Conservation (phyloP, 2,329 filamentous ascomycete genomes). For the Cladosporium austrohemisphaericum region DNA sequence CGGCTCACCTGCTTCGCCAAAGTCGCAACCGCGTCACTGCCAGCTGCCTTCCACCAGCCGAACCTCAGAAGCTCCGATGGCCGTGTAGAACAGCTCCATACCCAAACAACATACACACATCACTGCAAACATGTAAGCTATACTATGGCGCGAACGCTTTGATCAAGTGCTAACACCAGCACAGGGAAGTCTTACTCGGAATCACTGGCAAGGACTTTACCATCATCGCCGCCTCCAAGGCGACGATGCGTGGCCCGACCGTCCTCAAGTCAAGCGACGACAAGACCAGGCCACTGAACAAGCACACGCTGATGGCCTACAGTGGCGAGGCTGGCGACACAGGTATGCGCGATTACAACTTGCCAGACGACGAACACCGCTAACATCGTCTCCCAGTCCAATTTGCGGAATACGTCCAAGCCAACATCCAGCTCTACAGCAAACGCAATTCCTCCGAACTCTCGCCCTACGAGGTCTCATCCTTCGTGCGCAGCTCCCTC, state of each 20-base stretch:
- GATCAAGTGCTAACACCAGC: not conserved
- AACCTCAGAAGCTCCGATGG: constrained; percentile 3
- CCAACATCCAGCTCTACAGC: constrained; percentile 94
- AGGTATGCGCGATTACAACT: constrained; percentile 49
- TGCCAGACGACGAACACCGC: not conserved
- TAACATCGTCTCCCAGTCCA: constrained; percentile 60
- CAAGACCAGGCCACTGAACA: constrained; percentile 90
- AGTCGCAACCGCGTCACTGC: constrained; percentile 13
- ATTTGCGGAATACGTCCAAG: constrained; percentile 99
- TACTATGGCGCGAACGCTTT: not conserved
- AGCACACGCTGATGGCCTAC: constrained; percentile 91
- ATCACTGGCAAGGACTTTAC: constrained; percentile 99
- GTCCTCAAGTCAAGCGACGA: constrained; percentile 94
- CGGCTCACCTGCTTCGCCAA: constrained; percentile 2
- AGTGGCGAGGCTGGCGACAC: constrained; percentile 96
- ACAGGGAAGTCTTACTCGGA: constrained; percentile 84
- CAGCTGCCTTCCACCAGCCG: constrained; percentile 3
- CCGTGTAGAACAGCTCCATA: constrained; percentile 3
- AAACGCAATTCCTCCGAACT: constrained; percentile 97
- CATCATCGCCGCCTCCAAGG: constrained; percentile 95
- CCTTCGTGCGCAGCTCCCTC: constrained; percentile 91
- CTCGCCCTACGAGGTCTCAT: constrained; percentile 79
- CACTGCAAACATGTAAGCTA: constrained; percentile 15
- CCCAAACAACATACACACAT: constrained; percentile 8
- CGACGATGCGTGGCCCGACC: constrained; percentile 94